phyloP scores from a whole-genome alignment of 2,329 filamentous ascomycete species.

The Purpureocillium lavendulum region DNA sequence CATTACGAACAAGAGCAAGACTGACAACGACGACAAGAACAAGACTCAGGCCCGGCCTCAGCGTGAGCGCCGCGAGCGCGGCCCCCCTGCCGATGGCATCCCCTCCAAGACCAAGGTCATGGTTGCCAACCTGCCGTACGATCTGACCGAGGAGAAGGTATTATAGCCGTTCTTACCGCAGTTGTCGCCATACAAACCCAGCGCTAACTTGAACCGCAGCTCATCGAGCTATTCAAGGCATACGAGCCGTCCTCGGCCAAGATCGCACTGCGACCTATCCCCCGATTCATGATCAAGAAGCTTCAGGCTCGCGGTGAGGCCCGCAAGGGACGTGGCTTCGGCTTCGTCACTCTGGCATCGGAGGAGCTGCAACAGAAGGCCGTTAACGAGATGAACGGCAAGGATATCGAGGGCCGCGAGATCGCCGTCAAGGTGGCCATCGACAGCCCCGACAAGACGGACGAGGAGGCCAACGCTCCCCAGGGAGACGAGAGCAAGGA shows the following conservation, averaged over 20 bases:
- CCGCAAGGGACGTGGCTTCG: constrained; percentile 98
- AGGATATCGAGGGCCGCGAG: constrained; percentile 96
- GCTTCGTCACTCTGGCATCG: constrained; percentile 90
- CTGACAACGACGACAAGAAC: constrained; percentile 53
- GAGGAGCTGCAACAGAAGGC: constrained; percentile 98
- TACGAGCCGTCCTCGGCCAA: constrained; percentile 94
- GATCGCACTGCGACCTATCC: constrained; percentile 96
- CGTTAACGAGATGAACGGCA: constrained; percentile 96
- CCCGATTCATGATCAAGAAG: constrained; percentile 99
- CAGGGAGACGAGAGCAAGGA: constrained; percentile 35
- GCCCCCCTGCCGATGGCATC: constrained; percentile 92
- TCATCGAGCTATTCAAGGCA: constrained; percentile 91
- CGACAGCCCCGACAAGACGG: constrained; percentile 94
- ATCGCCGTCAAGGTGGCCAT: constrained; percentile 99
- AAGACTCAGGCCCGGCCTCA: constrained; percentile 45
- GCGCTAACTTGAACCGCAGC: constrained; percentile 39
- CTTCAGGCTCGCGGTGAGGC: constrained; percentile 95
- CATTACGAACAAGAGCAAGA: constrained; percentile 48
- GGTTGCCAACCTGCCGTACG: constrained; percentile 98
- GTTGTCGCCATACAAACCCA: not conserved
- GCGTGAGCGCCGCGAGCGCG: constrained; percentile 69
- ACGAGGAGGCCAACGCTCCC: constrained; percentile 67
- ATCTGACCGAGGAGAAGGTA: constrained; percentile 96
- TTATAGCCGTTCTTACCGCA: constrained; percentile 13
- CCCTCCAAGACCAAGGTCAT: constrained; percentile 99